Base-by-base conservation (phyloP, 1,139 yeast species). In the Geotrichum phurueaensis region DNA sequence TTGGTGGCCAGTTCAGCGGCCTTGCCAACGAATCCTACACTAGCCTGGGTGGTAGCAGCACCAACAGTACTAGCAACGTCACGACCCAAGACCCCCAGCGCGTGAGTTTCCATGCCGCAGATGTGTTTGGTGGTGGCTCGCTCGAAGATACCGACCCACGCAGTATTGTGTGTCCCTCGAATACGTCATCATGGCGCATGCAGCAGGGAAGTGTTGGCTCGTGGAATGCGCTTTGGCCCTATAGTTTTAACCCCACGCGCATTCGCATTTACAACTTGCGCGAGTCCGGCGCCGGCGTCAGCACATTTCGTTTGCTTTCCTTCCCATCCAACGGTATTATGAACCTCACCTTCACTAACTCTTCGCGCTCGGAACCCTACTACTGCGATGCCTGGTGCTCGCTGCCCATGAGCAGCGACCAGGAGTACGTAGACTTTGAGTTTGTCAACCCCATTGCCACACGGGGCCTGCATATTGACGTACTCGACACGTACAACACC, bases 351-450 rank as follows among this genome's bases (percentile, higher is more conserved):
- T 94, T 90, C 69, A 76, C 87, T 43, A 95, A 92, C 69, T 96
- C 96, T 2, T 66, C 72, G 1, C 80, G 90, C 1, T 61, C 86
- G 59, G 75, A 73, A 66, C 56, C 50, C 6, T 56, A 56, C 54
- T 63, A 66, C 61, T 94, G 99, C 78, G 97, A 91, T 71, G 96
- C 97, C 0, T 86, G 83, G 80, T 94, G 99, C 73, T 96, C 97
- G 0, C 69, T 79, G 73, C 66, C 76, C 66, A 57, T 75, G 76
- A 53, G 75, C 72, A 66, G 84, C 79, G 65, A 81, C 69, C 60
- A 79, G 0, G 74, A 78, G 33, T 90, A 79, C 70, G 94, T 87
- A 69, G 97, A 92, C 65, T 94, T 89, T 75, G 84, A 86, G 1
- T 89, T 94, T 70, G 88, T 85, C 54, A 87, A 92, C 70, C 74